Evolutionary conservation across 495 filamentous ascomycete genomes (phyloP), one percentile per base, ranked within the genome.

Genomic region (Apiosordaria backusii): DNA sequence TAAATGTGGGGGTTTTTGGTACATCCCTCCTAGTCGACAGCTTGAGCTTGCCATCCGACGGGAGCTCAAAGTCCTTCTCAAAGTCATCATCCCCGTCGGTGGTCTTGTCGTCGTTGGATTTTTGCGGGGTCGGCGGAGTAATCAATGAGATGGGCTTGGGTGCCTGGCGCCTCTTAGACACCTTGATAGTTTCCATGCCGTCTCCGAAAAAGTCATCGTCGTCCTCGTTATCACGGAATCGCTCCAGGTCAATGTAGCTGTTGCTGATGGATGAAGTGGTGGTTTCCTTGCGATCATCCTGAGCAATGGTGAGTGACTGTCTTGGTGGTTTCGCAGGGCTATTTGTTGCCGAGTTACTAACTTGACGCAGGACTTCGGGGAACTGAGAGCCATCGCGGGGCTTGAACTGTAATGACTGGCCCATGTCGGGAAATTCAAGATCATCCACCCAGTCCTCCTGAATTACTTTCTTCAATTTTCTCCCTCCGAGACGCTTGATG

Each of bases 391-490:
- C 80, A 58, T 85, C 84, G 25, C 82, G 83, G 10, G 78, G 78
- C 74, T 88, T 90, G 60, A 96, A 81, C 69, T 87, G 82, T 63
- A 94, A 76, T 3, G 82, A 74, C 54, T 81, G 81, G 57, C 86
- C 85, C 40, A 78, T 76, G 53, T 80, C 81, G 1, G 93, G 91
- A 53, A 97, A 80, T 67, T 97, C 92, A 60, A 99, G 79, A 72
- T 98, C 95, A 66, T 96, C 91, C 57, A 86, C 89, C 90, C 93
- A 97, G 76, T 97, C 94, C 75, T 97, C 95, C 70, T 89, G 82
- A 54, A 84, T 78, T 66, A 91, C 87, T 76, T 89, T 91, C 73
- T 87, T 90, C 55, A 88, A 84, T 69, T 92, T 95, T 71, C 88
- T 88, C 69, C 88, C 90, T 57, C 92, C 92, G 6, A 99, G 82